These are phyloP conservation scores for Kodamaea lidongshanica DNA, from an alignment of 805 yeast species.

Conservation along the genomic window DNA sequence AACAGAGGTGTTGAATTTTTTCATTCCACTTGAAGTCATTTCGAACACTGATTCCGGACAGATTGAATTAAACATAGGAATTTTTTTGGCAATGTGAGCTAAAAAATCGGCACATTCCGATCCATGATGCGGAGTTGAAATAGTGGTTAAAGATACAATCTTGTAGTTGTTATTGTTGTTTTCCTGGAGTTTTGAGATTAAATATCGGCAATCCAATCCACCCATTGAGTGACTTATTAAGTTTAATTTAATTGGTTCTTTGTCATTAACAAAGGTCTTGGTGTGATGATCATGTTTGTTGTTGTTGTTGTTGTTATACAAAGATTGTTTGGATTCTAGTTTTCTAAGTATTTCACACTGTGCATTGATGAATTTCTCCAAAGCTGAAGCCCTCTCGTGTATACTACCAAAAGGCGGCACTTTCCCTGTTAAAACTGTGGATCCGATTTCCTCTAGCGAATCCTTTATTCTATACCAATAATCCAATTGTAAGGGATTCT, in stretches of 20 bases:
- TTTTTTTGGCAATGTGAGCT: conserved; percentile 26
- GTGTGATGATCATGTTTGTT: no score
- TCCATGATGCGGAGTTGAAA: conserved; percentile 86
- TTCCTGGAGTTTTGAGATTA: conserved; percentile 49
- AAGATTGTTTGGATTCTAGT: conserved; percentile 8
- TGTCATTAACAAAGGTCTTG: conserved; percentile 7
- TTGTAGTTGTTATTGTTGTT: conserved; percentile 43
- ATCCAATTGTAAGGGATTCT: no score
- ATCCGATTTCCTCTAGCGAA: conserved; percentile 55
- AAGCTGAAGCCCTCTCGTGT: conserved; percentile 53
- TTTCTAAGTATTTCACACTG: conserved; percentile 19
- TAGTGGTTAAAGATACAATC: conserved; percentile 73
- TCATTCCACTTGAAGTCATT: conserved; percentile 52
- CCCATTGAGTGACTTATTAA: conserved; percentile 92
- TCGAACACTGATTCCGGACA: conserved; percentile 47
- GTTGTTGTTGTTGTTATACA: conserved; percentile 7
- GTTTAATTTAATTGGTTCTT: conserved; percentile 49
- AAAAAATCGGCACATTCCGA: conserved; percentile 75
- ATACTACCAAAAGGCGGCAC: conserved; percentile 83
- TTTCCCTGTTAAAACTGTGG: conserved; percentile 61
- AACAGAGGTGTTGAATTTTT: conserved; percentile 47
- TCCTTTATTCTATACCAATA: conserved; percentile 81
- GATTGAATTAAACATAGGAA: conserved; percentile 12
- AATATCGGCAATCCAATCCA: conserved; percentile 76
- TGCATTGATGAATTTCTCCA: conserved; percentile 47